phyloP scores from a whole-genome alignment of 1,139 yeast genomes.

The Pichia sorboxylosa region DNA sequence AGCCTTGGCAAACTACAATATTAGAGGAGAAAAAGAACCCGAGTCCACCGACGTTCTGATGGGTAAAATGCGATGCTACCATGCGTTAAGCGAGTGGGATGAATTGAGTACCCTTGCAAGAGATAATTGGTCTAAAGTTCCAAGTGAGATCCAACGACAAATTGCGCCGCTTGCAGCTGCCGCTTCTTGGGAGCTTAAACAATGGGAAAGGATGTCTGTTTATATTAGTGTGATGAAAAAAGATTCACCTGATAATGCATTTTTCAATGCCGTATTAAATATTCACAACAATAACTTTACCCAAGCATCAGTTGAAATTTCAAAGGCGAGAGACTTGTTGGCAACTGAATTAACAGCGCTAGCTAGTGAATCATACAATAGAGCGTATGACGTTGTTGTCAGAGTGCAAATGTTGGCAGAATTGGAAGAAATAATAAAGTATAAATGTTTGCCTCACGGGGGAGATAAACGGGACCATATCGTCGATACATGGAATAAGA shows the following conservation, averaged over 20 bases:
- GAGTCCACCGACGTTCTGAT: slow-evolving; percentile 67
- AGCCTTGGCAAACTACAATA: slow-evolving; percentile 81
- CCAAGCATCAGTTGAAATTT: slow-evolving; percentile 69
- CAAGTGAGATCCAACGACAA: slow-evolving; percentile 64
- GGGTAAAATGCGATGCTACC: slow-evolving; percentile 97
- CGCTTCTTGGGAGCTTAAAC: slow-evolving; percentile 97
- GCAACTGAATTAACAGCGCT: slow-evolving; percentile 92
- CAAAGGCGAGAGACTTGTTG: slow-evolving; percentile 74
- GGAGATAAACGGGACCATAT: slow-evolving; percentile 68
- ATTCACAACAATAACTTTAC: slow-evolving; percentile 79
- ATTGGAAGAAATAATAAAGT: slow-evolving; percentile 84
- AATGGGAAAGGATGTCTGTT: slow-evolving; percentile 93
- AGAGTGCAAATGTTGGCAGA: slow-evolving; percentile 96
- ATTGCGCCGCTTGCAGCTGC: slow-evolving; percentile 98
- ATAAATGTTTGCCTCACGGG: slow-evolving; percentile 73
- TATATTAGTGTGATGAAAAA: slow-evolving; percentile 82
- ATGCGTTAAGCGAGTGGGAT: slow-evolving; percentile 98
- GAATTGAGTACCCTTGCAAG: slow-evolving; percentile 76
- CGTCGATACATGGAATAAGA: slow-evolving; percentile 88
- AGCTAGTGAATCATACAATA: slow-evolving; percentile 88
- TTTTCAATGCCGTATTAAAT: slow-evolving; percentile 80
- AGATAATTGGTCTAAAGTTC: slow-evolving; percentile 69
- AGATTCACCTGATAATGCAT: slow-evolving; percentile 90
- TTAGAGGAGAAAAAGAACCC: slow-evolving; percentile 49
- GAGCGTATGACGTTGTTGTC: slow-evolving; percentile 95